Conservation (phyloP, 352 stramenopile species). For the Phytophthora podocarpi region DNA sequence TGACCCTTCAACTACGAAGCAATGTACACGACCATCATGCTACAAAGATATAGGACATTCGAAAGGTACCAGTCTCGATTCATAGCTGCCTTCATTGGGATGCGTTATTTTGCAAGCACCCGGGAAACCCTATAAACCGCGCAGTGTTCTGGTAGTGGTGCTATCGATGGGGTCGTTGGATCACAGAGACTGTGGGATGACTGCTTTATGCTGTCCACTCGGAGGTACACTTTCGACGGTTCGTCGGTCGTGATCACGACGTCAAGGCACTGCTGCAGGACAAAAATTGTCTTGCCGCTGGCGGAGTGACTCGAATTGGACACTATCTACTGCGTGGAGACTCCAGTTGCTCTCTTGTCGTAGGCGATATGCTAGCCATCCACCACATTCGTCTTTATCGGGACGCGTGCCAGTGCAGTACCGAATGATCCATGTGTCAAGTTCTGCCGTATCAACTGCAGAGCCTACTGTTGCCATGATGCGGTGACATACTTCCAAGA, state of each 20-base stretch:
- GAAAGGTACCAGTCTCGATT: too few species aligned
- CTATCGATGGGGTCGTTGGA: neutral
- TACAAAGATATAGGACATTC: too few species aligned
- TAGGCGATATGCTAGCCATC: neutral
- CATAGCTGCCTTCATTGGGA: too few species aligned
- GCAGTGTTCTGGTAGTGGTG: neutral
- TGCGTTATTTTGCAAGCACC: too few species aligned
- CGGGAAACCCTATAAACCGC: too few species aligned
- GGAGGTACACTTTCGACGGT: neutral
- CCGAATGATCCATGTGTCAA: neutral
- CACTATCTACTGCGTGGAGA: neutral
- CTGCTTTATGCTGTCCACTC: neutral
- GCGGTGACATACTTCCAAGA: neutral
- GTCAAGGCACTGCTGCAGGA: neutral
- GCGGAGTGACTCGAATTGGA: neutral
- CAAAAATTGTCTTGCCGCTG: neutral
- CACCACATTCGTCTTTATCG: neutral
- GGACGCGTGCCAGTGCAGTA: neutral
- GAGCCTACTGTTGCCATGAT: neutral
- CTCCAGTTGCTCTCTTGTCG: neutral
- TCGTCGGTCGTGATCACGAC: neutral
- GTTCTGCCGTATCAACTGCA: neutral
- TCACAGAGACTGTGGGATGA: neutral
- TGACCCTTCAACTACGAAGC: too few species aligned
- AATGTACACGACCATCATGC: too few species aligned